Conservation (phyloP, 2,329 filamentous ascomycete genomes). For the Verticillium alfalfae region DNA sequence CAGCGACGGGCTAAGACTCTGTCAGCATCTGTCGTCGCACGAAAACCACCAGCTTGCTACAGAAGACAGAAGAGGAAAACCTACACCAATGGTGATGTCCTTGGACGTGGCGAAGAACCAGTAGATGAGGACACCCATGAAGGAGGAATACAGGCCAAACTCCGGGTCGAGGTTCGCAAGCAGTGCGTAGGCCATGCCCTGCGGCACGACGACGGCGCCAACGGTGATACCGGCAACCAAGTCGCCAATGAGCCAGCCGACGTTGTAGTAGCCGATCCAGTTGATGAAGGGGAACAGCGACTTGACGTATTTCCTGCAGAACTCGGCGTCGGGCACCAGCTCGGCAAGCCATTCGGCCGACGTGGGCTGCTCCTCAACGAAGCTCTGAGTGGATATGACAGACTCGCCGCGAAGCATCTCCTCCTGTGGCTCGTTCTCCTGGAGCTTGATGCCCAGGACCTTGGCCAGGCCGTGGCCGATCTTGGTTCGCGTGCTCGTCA, state of each 20-base stretch:
- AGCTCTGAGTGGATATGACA: constrained; percentile 69
- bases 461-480: constrained; percentile 72
- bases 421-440: constrained; percentile 55
- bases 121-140: constrained; percentile 91
- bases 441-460: constrained; percentile 72
- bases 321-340: constrained; percentile 51
- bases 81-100: constrained; percentile 91
- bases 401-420: constrained; percentile 74
- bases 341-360: constrained; percentile 65
- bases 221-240: constrained; percentile 67
- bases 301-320: constrained; percentile 55
- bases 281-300: constrained; percentile 80
- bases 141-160: constrained; percentile 89
- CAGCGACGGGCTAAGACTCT: constrained; percentile 69
- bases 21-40: too few species aligned
- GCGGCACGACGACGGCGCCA: constrained; percentile 76
- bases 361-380: constrained; percentile 77
- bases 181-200: constrained; percentile 91
- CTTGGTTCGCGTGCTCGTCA: constrained; percentile 42
- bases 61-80: constrained; percentile 22
- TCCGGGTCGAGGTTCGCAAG: constrained; percentile 75
- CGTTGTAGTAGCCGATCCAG: constrained; percentile 89
- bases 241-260: constrained; percentile 84
- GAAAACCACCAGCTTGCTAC: too few species aligned
- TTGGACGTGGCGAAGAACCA: constrained; percentile 99